These are phyloP conservation scores for Aureobasidium subglaciale DNA, from an alignment of 2,329 filamentous ascomycete genomes.

Conservation along the genomic window DNA sequence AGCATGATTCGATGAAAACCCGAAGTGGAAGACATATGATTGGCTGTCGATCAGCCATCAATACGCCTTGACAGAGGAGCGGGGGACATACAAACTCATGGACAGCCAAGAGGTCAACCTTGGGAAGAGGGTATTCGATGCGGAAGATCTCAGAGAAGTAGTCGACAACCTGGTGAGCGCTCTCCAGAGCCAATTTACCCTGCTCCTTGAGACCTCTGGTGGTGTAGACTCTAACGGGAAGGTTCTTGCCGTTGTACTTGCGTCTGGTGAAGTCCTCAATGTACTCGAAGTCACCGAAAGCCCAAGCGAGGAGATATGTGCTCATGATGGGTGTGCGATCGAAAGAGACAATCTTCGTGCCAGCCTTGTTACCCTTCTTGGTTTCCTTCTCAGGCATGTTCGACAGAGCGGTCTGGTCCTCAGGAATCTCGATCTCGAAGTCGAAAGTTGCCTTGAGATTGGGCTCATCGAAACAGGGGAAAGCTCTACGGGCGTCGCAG, in stretches of 20 bases:
- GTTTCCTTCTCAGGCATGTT: conserved; percentile 87
- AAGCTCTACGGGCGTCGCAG: conserved; percentile 87
- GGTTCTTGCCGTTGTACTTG: conserved; percentile 81
- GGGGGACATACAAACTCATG: conserved; percentile 71
- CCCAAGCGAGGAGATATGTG: conserved; percentile 84
- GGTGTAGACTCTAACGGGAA: conserved; percentile 93
- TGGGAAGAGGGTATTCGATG: conserved; percentile 88
- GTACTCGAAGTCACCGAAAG: conserved; percentile 93
- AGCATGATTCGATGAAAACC: too few species aligned
- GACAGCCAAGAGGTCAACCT: conserved; percentile 82
- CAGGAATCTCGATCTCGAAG: conserved; percentile 83
- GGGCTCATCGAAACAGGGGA: conserved; percentile 97
- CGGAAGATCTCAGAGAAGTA: conserved; percentile 94
- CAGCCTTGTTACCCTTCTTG: conserved; percentile 59
- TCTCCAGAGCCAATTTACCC: conserved; percentile 80
- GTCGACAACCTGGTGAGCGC: conserved; percentile 88
- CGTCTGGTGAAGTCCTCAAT: conserved; percentile 85
- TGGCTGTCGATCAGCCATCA: too few species aligned
- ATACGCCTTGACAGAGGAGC: too few species aligned
- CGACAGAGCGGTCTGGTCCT: conserved; percentile 79
- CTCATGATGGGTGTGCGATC: conserved; percentile 85
- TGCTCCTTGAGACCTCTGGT: conserved; percentile 91
- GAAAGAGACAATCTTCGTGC: conserved; percentile 63
- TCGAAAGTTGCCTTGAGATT: conserved; percentile 96
- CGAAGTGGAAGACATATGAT: too few species aligned